Evolutionary conservation across 306 rosid genomes (phyloP), one percentile per base, ranked within the genome.

Genomic region (Rubus parviflorus): DNA sequence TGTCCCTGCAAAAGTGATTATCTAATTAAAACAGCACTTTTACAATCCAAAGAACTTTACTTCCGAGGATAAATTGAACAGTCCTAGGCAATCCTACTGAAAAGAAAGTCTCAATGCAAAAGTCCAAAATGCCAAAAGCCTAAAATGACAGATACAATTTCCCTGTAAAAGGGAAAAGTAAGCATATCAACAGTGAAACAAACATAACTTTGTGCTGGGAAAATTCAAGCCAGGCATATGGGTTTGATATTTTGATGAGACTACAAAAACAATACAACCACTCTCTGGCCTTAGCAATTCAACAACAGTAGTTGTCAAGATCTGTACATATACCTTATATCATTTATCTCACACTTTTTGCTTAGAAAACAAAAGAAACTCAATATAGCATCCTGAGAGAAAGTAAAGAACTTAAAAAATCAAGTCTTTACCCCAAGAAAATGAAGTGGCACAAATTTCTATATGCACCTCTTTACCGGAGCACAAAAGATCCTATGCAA

Each of bases 1-100:
- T 22, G 97, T 92, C 79, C 97, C 97, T 95, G 90, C 66, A 69
- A 84, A 67, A 72, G 7, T 7, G 72, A 52, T 11, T 4, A 37
- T 19, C 23, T 41, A 0, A 14, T 51, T 0, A 80, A 19, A 37
- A 30, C 1, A 19, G 25, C 53, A 47, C 22, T 75, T 71, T 65
- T 10, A 7, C 47, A 60, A 65, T 78, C 78, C 74, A 41, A 58
- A 15, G 57, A 41, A 23, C 38, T 64, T 42, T 9, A 38, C 10
- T 8, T 14, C 37, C 49, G 53, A 41, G 30, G 22, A n/a, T 23
- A 1, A 15, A 43, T 14, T 35, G 30, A 35, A 43, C 53, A 64
- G 25, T 20, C 22, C 56, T 25, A 20, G 15, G 11, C 17, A 35
- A 43, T 9, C 5, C 10, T 13, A 30, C 20, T 20, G 40, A 16